Percentiles rank a stretch among this genome's conserved stretches.
Evolutionary conservation across 192 early-diverging fungal genomes (phyloP).

Genomic region (Helicostylum pulchrum): DNA sequence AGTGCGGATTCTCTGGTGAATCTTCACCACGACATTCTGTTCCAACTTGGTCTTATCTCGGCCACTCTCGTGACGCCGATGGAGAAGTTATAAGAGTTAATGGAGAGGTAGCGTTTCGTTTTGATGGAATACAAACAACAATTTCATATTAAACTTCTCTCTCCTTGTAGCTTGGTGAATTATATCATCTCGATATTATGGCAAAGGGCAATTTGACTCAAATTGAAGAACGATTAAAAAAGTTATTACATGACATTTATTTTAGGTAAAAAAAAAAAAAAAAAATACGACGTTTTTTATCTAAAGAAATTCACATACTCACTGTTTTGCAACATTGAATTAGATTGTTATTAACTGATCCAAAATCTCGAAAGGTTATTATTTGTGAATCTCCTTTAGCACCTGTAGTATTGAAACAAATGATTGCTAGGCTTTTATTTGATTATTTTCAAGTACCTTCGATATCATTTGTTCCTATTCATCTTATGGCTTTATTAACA

Average conservation of each 20-base stretch:
- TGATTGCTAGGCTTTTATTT: slow-evolving; percentile 71
- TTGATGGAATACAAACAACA: neutral
- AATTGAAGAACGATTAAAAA: slow-evolving; percentile 45
- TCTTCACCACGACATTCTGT: slow-evolving; percentile 66
- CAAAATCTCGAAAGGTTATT: slow-evolving; percentile 81
- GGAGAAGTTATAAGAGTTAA: slow-evolving; percentile 39
- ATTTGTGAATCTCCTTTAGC: slow-evolving; percentile 73
- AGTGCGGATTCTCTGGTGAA: slow-evolving; percentile 87
- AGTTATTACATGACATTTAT: slow-evolving; percentile 48
- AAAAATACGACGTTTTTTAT: neutral
- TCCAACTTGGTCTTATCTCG: slow-evolving; percentile 47
- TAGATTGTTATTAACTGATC: slow-evolving; percentile 72
- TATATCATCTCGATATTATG: slow-evolving; percentile 48
- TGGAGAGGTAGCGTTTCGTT: slow-evolving; percentile 37
- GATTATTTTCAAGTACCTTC: slow-evolving; percentile 75
- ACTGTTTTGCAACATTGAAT: slow-evolving; percentile 12
- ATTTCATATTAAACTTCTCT: neutral
- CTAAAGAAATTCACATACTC: neutral
- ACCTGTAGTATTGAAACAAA: slow-evolving; percentile 63
- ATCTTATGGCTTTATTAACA: slow-evolving; percentile 71
- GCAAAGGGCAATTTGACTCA: slow-evolving; percentile 32
- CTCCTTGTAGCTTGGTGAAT: slow-evolving; percentile 29
- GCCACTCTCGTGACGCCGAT: slow-evolving; percentile 38
- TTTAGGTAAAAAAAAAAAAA: slow-evolving; percentile 37
- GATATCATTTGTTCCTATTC: slow-evolving; percentile 69